Percentiles rank a stretch among this genome's conserved stretches.
Conservation (phyloP, 345 rosid species). For the Populus ilicifolia region DNA sequence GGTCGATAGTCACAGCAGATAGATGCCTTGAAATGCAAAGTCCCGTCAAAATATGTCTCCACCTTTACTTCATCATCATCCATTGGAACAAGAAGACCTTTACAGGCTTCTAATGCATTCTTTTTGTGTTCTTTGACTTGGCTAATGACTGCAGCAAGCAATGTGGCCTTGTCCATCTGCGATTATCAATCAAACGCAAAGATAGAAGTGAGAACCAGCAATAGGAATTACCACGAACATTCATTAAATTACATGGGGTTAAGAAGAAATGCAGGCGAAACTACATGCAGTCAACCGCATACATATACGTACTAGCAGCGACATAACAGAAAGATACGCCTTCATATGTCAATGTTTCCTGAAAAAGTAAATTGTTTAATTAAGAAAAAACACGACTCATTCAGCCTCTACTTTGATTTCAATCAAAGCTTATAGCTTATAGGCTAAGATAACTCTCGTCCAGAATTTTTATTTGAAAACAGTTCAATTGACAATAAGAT, state of each 20-base stretch:
- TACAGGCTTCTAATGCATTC: slow-evolving; percentile 33
- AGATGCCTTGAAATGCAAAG: slow-evolving; percentile 35
- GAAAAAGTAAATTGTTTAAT: slow-evolving; percentile 21
- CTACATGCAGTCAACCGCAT: background rate
- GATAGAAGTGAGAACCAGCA: background rate
- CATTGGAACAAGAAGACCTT: slow-evolving; percentile 41
- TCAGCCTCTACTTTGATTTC: background rate
- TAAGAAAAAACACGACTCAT: background rate
- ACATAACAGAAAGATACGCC: slow-evolving; percentile 27
- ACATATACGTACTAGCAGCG: background rate
- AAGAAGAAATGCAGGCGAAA: background rate
- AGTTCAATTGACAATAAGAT: background rate
- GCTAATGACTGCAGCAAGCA: slow-evolving; percentile 41
- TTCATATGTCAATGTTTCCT: slow-evolving; percentile 17
- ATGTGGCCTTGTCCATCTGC: slow-evolving; percentile 57
- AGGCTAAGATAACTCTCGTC: background rate
- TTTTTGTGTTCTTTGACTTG: slow-evolving; percentile 35
- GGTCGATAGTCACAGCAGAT: slow-evolving; percentile 44
- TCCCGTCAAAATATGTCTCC: slow-evolving; percentile 26
- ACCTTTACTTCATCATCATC: slow-evolving; percentile 44
- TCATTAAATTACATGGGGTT: background rate
- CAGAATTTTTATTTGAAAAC: background rate
- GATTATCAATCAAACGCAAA: background rate
- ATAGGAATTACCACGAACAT: background rate
- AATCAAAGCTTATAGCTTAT: background rate